phyloP scores from a whole-genome alignment of 108 stramenopile genomes.

The Nannochloropsis granulata region DNA sequence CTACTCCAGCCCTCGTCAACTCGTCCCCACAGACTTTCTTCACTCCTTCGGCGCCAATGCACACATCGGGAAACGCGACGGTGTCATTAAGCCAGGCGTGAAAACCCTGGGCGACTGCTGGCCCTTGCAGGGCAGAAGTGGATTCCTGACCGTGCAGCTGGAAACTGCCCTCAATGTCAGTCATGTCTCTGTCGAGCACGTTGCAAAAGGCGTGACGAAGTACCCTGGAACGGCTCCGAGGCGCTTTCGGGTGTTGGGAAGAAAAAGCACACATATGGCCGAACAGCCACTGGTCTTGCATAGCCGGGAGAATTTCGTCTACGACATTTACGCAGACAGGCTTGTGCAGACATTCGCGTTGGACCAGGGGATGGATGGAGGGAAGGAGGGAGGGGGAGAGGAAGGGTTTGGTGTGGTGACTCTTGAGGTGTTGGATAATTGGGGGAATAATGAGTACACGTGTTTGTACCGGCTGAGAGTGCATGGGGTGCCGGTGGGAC shows the following conservation, averaged over 20 bases:
- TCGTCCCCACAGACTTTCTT: not conserved
- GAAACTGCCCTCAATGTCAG: not conserved
- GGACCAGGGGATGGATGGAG: slow-evolving; percentile 7
- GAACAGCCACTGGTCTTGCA: not conserved
- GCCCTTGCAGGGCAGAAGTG: not conserved
- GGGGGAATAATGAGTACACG: slow-evolving; percentile 22
- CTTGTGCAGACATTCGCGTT: not conserved
- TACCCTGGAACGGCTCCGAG: not conserved
- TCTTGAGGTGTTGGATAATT: slow-evolving; percentile 13
- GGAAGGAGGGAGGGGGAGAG: not conserved
- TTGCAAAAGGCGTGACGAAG: not conserved
- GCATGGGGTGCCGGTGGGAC: slow-evolving; percentile 13
- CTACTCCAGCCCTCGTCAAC: not conserved
- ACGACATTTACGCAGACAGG: not conserved
- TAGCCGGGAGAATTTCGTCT: not conserved
- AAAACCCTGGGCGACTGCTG: not conserved
- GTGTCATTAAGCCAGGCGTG: not conserved
- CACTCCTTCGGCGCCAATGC: slow-evolving; percentile 17
- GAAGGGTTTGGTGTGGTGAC: not conserved
- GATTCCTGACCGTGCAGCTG: slow-evolving; percentile 7
- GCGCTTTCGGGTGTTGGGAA: slow-evolving; percentile 4
- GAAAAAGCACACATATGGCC: not conserved
- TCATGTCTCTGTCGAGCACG: slow-evolving; percentile 16
- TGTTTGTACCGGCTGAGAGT: slow-evolving; percentile 31
- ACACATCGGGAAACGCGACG: slow-evolving; percentile 12